Evolutionary conservation across 2,329 filamentous ascomycete genomes (phyloP).

Genomic region (Colletotrichum sp.): DNA sequence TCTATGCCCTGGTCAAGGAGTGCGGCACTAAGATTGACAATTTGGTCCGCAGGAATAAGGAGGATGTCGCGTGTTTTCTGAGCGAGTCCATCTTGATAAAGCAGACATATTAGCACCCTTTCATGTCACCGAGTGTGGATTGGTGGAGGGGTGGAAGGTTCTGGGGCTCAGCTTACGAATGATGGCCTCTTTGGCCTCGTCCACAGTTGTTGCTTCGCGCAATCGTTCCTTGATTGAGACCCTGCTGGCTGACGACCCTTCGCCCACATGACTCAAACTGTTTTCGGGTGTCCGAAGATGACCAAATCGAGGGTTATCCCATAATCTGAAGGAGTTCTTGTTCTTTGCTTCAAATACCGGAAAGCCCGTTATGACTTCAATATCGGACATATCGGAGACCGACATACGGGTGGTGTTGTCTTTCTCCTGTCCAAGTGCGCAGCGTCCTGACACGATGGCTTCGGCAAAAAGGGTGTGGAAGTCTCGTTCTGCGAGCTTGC

Average conservation of each 20-base stretch:
- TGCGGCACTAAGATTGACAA: neutral
- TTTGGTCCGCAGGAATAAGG: neutral
- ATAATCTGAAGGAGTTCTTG: neutral
- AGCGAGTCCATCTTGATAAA: neutral
- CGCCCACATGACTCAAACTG: neutral
- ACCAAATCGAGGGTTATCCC: neutral
- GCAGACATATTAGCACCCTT: neutral
- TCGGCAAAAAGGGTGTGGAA: constrained; percentile 49
- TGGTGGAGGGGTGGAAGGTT: neutral
- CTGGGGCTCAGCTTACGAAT: neutral
- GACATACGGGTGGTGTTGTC: neutral
- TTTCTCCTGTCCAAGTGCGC: neutral
- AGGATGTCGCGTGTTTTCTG: neutral
- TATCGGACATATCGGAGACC: neutral
- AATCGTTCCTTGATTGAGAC: neutral
- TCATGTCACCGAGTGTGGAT: neutral
- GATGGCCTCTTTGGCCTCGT: neutral
- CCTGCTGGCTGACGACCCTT: neutral
- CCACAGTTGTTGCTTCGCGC: neutral
- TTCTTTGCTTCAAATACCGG: neutral
- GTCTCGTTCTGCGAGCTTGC: constrained; percentile 30
- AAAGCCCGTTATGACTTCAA: neutral
- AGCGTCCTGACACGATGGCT: constrained; percentile 33
- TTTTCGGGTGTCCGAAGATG: neutral
- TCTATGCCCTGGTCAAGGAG: constrained; percentile 28